Percentiles rank a stretch among this genome's conserved stretches.
Conservation (phyloP, 176 grass and related monocot species). For the Tillandsia fasciculata region DNA sequence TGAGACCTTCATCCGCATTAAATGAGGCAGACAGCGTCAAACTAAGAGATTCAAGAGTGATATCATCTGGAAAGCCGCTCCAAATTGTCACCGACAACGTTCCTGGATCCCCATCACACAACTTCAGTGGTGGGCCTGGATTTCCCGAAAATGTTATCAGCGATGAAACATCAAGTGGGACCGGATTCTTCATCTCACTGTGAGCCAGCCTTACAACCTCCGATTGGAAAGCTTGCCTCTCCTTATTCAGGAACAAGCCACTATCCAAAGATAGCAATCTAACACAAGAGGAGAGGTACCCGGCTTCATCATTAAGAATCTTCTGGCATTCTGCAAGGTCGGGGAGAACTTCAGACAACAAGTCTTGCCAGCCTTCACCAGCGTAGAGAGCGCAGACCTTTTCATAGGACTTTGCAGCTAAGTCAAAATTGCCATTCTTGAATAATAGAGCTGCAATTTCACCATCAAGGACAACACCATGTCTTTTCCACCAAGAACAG, state of each 20-base stretch:
- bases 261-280: slow-evolving; percentile 77
- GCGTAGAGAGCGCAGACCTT: slow-evolving; percentile 93
- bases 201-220: slow-evolving; percentile 94
- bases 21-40: slow-evolving; percentile 70
- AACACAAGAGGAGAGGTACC: slow-evolving; percentile 85
- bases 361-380: slow-evolving; percentile 90
- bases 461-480: slow-evolving; percentile 97
- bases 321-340: slow-evolving; percentile 97
- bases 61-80: slow-evolving; percentile 90
- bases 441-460: slow-evolving; percentile 87
- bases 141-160: slow-evolving; percentile 88
- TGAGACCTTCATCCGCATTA: slow-evolving; percentile 75
- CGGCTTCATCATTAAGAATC: slow-evolving; percentile 83
- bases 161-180: slow-evolving; percentile 94
- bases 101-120: slow-evolving; percentile 96
- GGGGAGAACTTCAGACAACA: slow-evolving; percentile 85
- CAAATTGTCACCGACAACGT: slow-evolving; percentile 69
- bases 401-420: slow-evolving; percentile 97
- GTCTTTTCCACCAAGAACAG: slow-evolving; percentile 98
- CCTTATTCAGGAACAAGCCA: slow-evolving; percentile 70
- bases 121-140: slow-evolving; percentile 62
- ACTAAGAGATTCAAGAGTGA: slow-evolving; percentile 76
- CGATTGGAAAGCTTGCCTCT: slow-evolving; percentile 79
- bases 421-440: slow-evolving; percentile 74
- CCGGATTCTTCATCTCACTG: slow-evolving; percentile 80